Conservation (phyloP, 768 basidiomycete genomes). For the Hebeloma cylindrosporum region DNA sequence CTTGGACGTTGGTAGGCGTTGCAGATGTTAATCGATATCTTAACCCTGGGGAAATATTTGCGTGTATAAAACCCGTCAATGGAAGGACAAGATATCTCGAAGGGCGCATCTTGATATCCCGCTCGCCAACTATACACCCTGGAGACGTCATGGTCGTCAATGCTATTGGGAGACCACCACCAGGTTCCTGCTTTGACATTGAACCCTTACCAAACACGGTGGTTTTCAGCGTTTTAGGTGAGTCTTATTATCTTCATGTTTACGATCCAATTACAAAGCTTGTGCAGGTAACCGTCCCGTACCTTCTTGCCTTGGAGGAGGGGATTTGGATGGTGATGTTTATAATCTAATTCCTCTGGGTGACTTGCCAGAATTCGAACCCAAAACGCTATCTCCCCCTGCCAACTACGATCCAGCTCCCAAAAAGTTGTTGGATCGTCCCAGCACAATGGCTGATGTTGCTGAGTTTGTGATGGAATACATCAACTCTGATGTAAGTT, state of each 20-base stretch:
- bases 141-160: conserved; percentile 62
- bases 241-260: conserved; percentile 6
- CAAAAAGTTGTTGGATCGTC: conserved; percentile 43
- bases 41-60: conserved; percentile 58
- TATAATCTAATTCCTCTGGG: conserved; percentile 53
- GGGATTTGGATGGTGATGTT: conserved; percentile 67
- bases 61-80: conserved; percentile 47
- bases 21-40: conserved; percentile 63
- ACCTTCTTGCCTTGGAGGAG: conserved; percentile 64
- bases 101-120: conserved; percentile 56
- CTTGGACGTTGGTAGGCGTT: conserved; percentile 70
- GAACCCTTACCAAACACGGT: conserved; percentile 61
- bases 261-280: not conserved
- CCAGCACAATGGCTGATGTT: conserved; percentile 61
- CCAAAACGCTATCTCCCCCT: conserved; percentile 29
- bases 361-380: conserved; percentile 35
- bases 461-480: conserved; percentile 71
- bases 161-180: conserved; percentile 61
- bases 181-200: conserved; percentile 47
- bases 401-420: conserved; percentile 50
- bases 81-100: conserved; percentile 44
- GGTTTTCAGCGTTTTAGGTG: conserved; percentile 63
- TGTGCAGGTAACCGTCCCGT: conserved; percentile 54
- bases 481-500: conserved; percentile 60
- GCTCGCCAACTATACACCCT: conserved; percentile 70